Conservation (phyloP, 768 basidiomycete species). For the Pisolithus tinctorius region DNA sequence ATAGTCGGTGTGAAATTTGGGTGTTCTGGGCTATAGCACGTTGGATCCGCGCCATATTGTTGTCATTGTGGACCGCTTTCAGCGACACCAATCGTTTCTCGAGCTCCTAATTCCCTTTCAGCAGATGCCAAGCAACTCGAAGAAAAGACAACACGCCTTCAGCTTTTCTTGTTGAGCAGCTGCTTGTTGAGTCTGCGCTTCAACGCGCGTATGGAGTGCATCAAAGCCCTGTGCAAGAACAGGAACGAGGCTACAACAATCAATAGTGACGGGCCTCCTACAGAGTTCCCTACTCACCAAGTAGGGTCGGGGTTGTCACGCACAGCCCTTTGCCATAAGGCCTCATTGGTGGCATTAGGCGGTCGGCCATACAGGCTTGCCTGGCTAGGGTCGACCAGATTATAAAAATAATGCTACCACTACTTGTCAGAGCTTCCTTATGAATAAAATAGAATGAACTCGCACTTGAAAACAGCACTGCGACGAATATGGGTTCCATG, state of each 20-base stretch:
- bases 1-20: conserved; percentile 64
- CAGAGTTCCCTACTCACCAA: conserved; percentile 38
- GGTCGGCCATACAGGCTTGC: conserved; percentile 67
- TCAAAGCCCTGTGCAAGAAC: conserved; percentile 79
- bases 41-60: conserved; percentile 60
- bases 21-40: conserved; percentile 58
- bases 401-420: conserved; percentile 74
- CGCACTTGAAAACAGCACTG: conserved; percentile 76
- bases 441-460: not conserved
- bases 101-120: conserved; percentile 44
- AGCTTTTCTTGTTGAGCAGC: conserved; percentile 61
- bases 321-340: conserved; percentile 70
- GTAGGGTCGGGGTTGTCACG: conserved; percentile 78
- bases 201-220: conserved; percentile 70
- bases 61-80: conserved; percentile 54
- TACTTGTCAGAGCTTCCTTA: not conserved
- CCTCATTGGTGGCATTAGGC: conserved; percentile 62
- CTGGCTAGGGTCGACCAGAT: conserved; percentile 66
- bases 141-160: conserved; percentile 31
- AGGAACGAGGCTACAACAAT: conserved; percentile 55
- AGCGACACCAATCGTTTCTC: conserved; percentile 57
- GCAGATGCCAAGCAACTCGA: not conserved
- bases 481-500: conserved; percentile 65
- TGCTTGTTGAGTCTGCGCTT: conserved; percentile 65
- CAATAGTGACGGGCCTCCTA: not conserved